Evolutionary conservation across 495 filamentous ascomycete genomes (phyloP).

Genomic region (Hypoxylon trugodes): DNA sequence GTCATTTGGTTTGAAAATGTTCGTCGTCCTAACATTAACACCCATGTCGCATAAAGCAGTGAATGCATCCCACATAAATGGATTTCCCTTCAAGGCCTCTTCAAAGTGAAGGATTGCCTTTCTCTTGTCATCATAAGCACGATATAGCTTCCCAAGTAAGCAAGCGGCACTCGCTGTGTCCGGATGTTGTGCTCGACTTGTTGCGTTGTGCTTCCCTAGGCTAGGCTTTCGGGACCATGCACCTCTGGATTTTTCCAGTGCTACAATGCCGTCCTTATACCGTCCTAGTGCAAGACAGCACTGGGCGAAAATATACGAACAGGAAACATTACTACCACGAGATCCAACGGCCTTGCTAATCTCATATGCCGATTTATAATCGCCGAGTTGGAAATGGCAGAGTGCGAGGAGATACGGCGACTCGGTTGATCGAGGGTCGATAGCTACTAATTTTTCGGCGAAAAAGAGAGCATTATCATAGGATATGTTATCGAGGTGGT

Average conservation of each 20-base stretch:
- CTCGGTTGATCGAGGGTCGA: constrained; percentile 81
- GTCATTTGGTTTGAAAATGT: constrained; percentile 81
- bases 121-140: constrained; percentile 78
- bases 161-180: constrained; percentile 84
- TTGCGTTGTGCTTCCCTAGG: constrained; percentile 77
- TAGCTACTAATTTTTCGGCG: constrained; percentile 82
- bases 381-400: constrained; percentile 82
- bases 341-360: constrained; percentile 68
- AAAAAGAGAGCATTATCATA: constrained; percentile 90
- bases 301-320: constrained; percentile 90
- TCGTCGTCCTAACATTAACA: constrained; percentile 75
- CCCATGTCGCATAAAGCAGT: constrained; percentile 74
- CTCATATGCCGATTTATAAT: constrained; percentile 73
- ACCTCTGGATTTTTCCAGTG: constrained; percentile 76
- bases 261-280: constrained; percentile 79
- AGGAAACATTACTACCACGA: constrained; percentile 79
- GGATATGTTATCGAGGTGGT: constrained; percentile 91
- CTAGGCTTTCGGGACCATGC: constrained; percentile 76
- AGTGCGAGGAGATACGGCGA: constrained; percentile 82
- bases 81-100: constrained; percentile 86
- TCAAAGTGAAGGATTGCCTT: constrained; percentile 86
- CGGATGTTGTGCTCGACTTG: constrained; percentile 74
- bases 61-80: constrained; percentile 99
- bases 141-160: constrained; percentile 86
- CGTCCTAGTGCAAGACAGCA: constrained; percentile 81